phyloP scores from a whole-genome alignment of 495 filamentous ascomycete genomes.

The Penicillium diatomitis region DNA sequence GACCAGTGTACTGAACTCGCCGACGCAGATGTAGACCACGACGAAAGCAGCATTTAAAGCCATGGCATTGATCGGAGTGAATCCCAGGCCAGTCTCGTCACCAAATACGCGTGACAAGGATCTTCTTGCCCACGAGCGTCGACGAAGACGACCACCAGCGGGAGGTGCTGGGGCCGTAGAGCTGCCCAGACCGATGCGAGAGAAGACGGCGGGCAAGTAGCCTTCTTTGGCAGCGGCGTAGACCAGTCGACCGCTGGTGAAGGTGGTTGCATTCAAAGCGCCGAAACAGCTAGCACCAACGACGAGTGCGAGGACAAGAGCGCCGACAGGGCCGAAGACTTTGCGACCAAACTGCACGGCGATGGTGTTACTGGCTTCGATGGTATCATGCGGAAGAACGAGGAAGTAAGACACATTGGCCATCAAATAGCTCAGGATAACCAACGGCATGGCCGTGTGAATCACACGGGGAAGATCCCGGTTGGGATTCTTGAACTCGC shows the following conservation, averaged over 20 bases:
- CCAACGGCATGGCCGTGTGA: slow-evolving; percentile 92
- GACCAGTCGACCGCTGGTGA: slow-evolving; percentile 84
- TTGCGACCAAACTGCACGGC: slow-evolving; percentile 88
- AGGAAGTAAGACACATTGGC: slow-evolving; percentile 92
- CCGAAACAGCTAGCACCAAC: slow-evolving; percentile 86
- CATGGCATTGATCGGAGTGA: slow-evolving; percentile 87
- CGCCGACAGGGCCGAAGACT: slow-evolving; percentile 77
- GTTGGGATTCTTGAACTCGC: slow-evolving; percentile 85
- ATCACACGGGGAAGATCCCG: slow-evolving; percentile 91
- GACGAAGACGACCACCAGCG: slow-evolving; percentile 38
- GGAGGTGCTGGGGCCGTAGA: slow-evolving; percentile 20
- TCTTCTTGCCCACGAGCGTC: slow-evolving; percentile 49
- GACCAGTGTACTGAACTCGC: slow-evolving; percentile 83
- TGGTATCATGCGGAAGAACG: slow-evolving; percentile 71
- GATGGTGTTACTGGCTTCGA: slow-evolving; percentile 82
- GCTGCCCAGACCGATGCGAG: slow-evolving; percentile 65
- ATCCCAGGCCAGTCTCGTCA: slow-evolving; percentile 50
- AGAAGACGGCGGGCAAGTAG: slow-evolving; percentile 78
- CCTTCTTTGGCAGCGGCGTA: slow-evolving; percentile 95
- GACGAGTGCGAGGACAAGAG: slow-evolving; percentile 78
- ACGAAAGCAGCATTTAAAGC: slow-evolving; percentile 68
- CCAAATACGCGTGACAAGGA: slow-evolving; percentile 49
- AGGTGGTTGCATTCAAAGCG: slow-evolving; percentile 87
- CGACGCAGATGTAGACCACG: slow-evolving; percentile 66
- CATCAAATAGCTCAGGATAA: slow-evolving; percentile 81